These are phyloP conservation scores for Inonotus obliquus DNA, from an alignment of 1,284 basidiomycete species.

Conservation along the genomic window DNA sequence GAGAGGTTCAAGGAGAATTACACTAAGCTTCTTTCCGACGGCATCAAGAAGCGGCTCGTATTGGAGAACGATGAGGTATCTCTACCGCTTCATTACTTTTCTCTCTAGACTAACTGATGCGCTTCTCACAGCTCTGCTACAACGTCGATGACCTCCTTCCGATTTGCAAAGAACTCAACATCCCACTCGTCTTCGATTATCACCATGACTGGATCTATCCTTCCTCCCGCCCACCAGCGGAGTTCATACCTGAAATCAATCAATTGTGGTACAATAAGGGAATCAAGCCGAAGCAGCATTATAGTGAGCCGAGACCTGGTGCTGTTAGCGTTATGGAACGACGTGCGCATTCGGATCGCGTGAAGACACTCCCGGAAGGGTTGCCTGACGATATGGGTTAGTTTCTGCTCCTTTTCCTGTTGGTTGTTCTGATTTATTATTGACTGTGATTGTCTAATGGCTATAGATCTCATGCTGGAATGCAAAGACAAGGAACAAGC, in stretches of 20 bases:
- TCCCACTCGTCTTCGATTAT: slow-evolving; percentile 78
- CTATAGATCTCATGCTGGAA: slow-evolving; percentile 87
- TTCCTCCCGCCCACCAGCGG: slow-evolving; percentile 32
- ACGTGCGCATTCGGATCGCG: slow-evolving; percentile 82
- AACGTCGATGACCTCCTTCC: slow-evolving; percentile 83
- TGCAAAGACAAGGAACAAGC: slow-evolving; percentile 93
- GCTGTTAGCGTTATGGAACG: slow-evolving; percentile 77
- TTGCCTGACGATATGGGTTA: slow-evolving; percentile 64
- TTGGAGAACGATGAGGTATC: slow-evolving; percentile 87
- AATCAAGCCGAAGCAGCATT: slow-evolving; percentile 86
- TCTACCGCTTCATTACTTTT: neutral
- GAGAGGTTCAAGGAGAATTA: slow-evolving; percentile 73
- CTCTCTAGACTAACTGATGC: neutral
- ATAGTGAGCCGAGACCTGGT: slow-evolving; percentile 75
- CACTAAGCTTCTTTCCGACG: slow-evolving; percentile 47
- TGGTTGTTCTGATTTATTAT: neutral
- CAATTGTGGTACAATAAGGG: slow-evolving; percentile 71
- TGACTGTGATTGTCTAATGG: neutral
- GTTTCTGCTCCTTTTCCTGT: slow-evolving; percentile 17
- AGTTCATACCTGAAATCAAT: slow-evolving; percentile 68
- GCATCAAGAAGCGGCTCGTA: slow-evolving; percentile 71
- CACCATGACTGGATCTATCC: slow-evolving; percentile 72
- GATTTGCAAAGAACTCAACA: slow-evolving; percentile 74
- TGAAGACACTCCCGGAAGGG: slow-evolving; percentile 58
- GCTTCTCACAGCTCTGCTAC: slow-evolving; percentile 66